A percentile compares a stretch with the other conserved stretches of the same genome.
Conservation (phyloP, 176 grass and related monocot species). For the Raddia distichophylla region DNA sequence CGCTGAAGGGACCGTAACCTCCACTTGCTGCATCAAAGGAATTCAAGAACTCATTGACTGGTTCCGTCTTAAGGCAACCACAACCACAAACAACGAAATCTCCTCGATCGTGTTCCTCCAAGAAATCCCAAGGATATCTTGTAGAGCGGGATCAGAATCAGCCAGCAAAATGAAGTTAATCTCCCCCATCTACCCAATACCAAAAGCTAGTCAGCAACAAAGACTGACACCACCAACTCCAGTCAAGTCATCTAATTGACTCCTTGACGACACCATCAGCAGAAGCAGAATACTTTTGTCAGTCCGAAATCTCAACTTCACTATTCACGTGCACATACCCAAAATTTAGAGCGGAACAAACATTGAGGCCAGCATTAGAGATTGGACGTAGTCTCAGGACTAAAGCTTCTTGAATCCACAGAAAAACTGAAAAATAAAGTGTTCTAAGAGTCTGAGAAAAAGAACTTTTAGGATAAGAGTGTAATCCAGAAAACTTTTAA, state of each 20-base stretch:
- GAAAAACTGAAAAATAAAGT: too few relatives aligned
- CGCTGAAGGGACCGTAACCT: conserved; percentile 52
- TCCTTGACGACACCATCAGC: not conserved
- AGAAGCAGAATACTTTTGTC: not conserved
- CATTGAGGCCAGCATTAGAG: too few relatives aligned
- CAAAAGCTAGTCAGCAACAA: not conserved
- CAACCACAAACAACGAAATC: not conserved
- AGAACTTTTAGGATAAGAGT: too few relatives aligned
- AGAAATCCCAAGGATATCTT: not conserved
- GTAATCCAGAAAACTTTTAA: too few relatives aligned
- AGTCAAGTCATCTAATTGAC: not conserved
- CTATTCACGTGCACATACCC: too few relatives aligned
- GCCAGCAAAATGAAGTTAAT: not conserved
- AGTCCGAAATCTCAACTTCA: not conserved
- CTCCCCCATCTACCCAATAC: not conserved
- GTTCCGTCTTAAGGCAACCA: not conserved
- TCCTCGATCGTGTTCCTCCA: not conserved
- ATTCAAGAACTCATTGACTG: not conserved
- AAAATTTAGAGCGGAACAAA: too few relatives aligned
- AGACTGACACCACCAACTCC: not conserved
- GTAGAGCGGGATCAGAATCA: not conserved
- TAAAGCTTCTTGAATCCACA: too few relatives aligned
- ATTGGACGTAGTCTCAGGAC: too few relatives aligned
- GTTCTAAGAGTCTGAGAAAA: too few relatives aligned
- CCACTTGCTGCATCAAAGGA: conserved; percentile 52